phyloP scores from a whole-genome alignment of 352 stramenopile species.

The Pelagophyceae sp. region DNA sequence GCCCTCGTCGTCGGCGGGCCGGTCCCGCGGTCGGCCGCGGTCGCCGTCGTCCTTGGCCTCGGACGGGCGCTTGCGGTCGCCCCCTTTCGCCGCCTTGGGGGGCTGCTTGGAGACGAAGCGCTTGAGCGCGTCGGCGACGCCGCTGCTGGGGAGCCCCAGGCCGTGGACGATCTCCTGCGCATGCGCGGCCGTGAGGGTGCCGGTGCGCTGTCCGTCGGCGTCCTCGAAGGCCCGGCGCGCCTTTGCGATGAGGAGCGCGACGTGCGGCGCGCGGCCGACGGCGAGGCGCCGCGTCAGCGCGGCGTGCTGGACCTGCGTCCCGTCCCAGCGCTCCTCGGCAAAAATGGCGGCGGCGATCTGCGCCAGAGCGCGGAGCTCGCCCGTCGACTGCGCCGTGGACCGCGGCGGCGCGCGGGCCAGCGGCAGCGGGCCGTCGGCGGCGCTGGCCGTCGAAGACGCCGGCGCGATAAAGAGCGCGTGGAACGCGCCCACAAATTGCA shows the following conservation, averaged over 20 bases:
- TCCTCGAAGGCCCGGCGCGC: constrained; percentile 18
- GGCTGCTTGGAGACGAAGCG: neutral
- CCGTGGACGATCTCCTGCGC: neutral
- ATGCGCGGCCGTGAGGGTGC: neutral
- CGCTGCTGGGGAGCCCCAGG: no score
- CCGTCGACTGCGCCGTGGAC: neutral
- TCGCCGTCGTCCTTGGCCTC: neutral
- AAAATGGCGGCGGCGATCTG: constrained; percentile 21
- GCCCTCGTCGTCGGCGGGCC: neutral
- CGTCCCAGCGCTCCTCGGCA: constrained; percentile 20
- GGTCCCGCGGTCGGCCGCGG: no score
- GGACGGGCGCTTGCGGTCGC: neutral
- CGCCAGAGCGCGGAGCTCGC: neutral
- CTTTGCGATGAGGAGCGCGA: neutral
- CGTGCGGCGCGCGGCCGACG: constrained; percentile 14
- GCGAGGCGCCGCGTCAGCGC: constrained; percentile 18
- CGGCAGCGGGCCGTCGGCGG: neutral
- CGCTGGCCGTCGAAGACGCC: neutral
- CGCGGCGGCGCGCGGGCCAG: neutral
- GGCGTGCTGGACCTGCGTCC: constrained; percentile 21
- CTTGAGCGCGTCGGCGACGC: neutral
- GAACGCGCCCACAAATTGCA: constrained; percentile 18
- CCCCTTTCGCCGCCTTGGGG: constrained; percentile 6
- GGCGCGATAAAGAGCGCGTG: constrained; percentile 16
- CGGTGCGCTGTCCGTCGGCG: constrained; percentile 3